These are phyloP conservation scores for Carex sylvatica DNA, from an alignment of 202 grass and related monocot species.

Conservation along the genomic window DNA sequence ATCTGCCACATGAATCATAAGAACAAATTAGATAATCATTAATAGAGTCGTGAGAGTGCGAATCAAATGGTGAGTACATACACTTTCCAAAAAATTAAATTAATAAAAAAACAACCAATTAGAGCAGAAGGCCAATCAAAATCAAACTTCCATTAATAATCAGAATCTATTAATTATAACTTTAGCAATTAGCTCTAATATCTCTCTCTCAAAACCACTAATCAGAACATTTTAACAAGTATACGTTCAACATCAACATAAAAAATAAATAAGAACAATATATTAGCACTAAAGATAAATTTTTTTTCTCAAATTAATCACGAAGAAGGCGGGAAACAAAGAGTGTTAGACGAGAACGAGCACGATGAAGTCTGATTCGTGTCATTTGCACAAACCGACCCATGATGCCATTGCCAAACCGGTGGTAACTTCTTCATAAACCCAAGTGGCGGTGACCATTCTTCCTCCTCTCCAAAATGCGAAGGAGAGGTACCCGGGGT, in stretches of 20 bases:
- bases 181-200: background rate
- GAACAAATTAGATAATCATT: background rate
- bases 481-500: constrained; percentile 58
- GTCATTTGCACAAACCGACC: constrained; percentile 37
- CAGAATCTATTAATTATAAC: background rate
- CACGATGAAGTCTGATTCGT: constrained; percentile 43
- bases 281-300: background rate
- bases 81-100: background rate
- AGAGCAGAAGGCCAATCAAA: background rate
- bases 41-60: background rate
- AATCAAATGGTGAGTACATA: background rate
- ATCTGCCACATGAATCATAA: background rate
- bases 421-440: constrained; percentile 66
- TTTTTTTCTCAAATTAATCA: constrained; percentile 23
- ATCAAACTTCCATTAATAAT: background rate
- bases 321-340: constrained; percentile 64
- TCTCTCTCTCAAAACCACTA: background rate
- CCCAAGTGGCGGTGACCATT: constrained; percentile 45
- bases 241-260: background rate
- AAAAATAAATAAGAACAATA: background rate
- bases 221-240: constrained; percentile 11
- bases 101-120: background rate
- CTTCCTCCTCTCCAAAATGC: constrained; percentile 37
- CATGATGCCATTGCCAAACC: constrained; percentile 21
- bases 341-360: constrained; percentile 41